phyloP scores from a whole-genome alignment of 441 rosid species.

The Lepidium campestre region DNA sequence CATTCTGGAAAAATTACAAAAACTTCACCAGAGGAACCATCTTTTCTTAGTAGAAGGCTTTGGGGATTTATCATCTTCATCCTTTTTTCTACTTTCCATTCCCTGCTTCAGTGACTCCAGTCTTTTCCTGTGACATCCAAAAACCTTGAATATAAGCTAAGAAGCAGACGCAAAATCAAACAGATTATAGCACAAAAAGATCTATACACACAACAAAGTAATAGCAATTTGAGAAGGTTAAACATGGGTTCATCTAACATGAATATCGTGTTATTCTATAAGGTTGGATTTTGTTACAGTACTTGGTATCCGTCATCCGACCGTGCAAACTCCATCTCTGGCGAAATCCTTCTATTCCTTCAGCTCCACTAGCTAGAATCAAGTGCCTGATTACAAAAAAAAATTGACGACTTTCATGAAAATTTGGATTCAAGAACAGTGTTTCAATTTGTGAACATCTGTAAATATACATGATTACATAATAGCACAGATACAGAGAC shows the following conservation, averaged over 20 bases:
- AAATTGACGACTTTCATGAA: not conserved
- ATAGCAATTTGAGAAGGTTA: not conserved
- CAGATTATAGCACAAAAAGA: not conserved
- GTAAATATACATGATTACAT: not conserved
- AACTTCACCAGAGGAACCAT: conserved; percentile 70
- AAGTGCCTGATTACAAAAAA: conserved; percentile 46
- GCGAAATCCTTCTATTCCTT: conserved; percentile 89
- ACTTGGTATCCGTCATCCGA: conserved; percentile 76
- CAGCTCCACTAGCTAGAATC: conserved; percentile 86
- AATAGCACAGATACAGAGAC: not conserved
- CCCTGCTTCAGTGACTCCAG: conserved; percentile 71
- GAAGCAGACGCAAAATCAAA: not conserved
- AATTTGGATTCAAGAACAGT: not conserved
- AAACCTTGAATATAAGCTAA: not conserved
- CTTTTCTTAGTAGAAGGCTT: conserved; percentile 32
- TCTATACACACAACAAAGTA: not conserved
- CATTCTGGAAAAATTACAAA: not conserved
- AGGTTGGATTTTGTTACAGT: conserved; percentile 25
- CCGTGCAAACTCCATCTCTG: conserved; percentile 97
- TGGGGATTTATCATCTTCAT: conserved; percentile 26
- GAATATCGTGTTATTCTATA: not conserved
- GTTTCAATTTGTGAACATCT: not conserved
- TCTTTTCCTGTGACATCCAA: conserved; percentile 46
- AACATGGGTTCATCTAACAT: not conserved
- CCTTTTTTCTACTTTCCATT: conserved; percentile 46